These are phyloP conservation scores for Acanthochlamys bracteata DNA, from an alignment of 106 monocot genomes.

Conservation along the genomic window DNA sequence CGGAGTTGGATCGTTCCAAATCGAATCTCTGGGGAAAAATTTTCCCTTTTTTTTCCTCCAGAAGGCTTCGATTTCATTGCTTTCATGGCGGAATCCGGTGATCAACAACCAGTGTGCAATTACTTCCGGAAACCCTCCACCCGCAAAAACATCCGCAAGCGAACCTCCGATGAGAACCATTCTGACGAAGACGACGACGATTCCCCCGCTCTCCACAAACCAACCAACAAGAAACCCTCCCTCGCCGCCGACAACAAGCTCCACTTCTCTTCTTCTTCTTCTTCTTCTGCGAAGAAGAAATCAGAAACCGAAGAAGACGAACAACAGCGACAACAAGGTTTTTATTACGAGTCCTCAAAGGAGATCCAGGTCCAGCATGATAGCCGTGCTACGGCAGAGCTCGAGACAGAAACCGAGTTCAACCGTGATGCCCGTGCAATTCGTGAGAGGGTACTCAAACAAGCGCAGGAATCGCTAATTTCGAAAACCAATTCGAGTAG, in stretches of 20 bases:
- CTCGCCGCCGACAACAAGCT: conserved; percentile 45
- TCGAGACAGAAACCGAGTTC: conserved; percentile 93
- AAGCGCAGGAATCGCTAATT: conserved; percentile 47
- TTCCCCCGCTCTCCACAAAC: background rate
- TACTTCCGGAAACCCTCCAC: conserved; percentile 54
- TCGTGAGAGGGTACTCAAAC: conserved; percentile 73
- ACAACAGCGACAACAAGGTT: conserved; percentile 11
- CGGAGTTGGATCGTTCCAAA: too few relatives aligned
- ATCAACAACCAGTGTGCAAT: conserved; percentile 37
- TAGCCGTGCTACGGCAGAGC: conserved; percentile 75
- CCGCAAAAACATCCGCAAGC: conserved; percentile 66
- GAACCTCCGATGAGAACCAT: conserved; percentile 24
- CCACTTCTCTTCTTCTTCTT: conserved; percentile 39
- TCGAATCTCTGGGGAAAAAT: too few relatives aligned
- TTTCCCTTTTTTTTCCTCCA: background rate
- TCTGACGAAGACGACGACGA: conserved; percentile 13
- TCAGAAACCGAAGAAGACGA: background rate
- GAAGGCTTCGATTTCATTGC: background rate
- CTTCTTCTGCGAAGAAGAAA: conserved; percentile 18
- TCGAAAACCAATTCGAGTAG: conserved; percentile 22
- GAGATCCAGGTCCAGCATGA: conserved; percentile 86
- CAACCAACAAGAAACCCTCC: conserved; percentile 22
- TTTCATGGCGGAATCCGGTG: conserved; percentile 16
- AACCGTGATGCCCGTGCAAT: conserved; percentile 77
- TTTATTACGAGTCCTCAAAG: conserved; percentile 79